A percentile compares a stretch with the other conserved stretches of the same genome.
Evolutionary conservation across 1,284 basidiomycete species (phyloP).

Genomic region (Gomphus sp.): DNA sequence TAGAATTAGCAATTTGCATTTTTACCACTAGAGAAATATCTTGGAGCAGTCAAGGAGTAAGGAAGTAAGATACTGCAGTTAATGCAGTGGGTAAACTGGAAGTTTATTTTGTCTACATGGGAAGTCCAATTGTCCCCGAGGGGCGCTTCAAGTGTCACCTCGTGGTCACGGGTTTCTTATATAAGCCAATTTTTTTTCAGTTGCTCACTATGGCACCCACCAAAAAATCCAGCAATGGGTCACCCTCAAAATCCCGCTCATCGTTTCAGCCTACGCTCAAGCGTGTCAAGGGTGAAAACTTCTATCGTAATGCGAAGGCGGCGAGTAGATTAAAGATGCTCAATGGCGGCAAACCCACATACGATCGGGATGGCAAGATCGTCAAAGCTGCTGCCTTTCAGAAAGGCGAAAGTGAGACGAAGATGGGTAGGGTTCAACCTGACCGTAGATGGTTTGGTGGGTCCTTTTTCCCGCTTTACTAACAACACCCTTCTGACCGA

Average conservation of each 20-base stretch:
- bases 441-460: conserved; percentile 93
- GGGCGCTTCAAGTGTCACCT: too few species aligned
- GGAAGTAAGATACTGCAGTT: too few species aligned
- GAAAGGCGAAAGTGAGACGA: conserved; percentile 82
- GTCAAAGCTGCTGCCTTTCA: conserved; percentile 89
- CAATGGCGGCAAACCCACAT: conserved; percentile 80
- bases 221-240: conserved; percentile 31
- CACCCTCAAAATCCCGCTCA: conserved; percentile 42
- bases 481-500: neutral
- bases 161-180: neutral
- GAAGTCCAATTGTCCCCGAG: too few species aligned
- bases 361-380: conserved; percentile 86
- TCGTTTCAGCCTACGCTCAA: conserved; percentile 50
- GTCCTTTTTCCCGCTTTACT: conserved; percentile 21
- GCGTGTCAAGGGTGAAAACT: conserved; percentile 85
- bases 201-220: conserved; percentile 41
- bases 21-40: neutral
- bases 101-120: too few species aligned
- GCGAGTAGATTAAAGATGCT: conserved; percentile 83
- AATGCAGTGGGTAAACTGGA: too few species aligned
- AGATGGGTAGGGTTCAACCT: conserved; percentile 83
- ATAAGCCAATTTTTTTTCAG: conserved; percentile 2
- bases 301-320: conserved; percentile 87
- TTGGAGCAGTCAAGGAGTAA: too few species aligned
- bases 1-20: neutral